Conservation (phyloP, 768 basidiomycete species). For the Amanita fuliginea region DNA sequence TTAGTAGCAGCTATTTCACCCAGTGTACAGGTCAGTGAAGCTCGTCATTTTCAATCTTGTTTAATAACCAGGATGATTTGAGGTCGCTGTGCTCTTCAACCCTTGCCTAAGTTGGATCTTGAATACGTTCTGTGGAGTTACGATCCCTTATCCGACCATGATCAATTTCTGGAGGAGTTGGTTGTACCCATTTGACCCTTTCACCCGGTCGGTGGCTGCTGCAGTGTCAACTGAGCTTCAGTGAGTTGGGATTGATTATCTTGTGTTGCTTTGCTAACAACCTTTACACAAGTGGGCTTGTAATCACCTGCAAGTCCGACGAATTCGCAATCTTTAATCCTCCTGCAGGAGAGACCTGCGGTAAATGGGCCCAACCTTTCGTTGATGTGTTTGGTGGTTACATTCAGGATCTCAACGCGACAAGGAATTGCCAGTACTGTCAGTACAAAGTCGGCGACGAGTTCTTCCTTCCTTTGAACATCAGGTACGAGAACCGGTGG, state of each 20-base stretch:
- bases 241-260: constrained; percentile 22
- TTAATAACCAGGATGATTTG: constrained; percentile 9
- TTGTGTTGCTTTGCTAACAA: constrained; percentile 7
- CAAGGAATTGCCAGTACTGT: constrained; percentile 60
- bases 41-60: constrained; percentile 13
- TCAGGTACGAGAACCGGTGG: constrained; percentile 51
- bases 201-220: constrained; percentile 57
- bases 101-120: constrained; percentile 62
- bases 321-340: constrained; percentile 70
- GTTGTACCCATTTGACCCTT: constrained; percentile 66
- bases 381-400: constrained; percentile 58
- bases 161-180: constrained; percentile 65
- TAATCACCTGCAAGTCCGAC: constrained; percentile 48
- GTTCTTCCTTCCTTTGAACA: constrained; percentile 60
- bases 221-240: constrained; percentile 74
- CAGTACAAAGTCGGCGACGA: constrained; percentile 57
- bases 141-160: constrained; percentile 57
- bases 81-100: constrained; percentile 71
- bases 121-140: constrained; percentile 71
- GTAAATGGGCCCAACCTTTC: constrained; percentile 60
- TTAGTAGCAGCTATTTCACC: constrained; percentile 69
- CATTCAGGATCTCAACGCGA: constrained; percentile 54
- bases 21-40: constrained; percentile 40
- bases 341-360: constrained; percentile 65
- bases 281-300: constrained; percentile 35